These are phyloP conservation scores for Escovopsis weberi DNA, from an alignment of 2,329 filamentous ascomycete genomes.

Conservation along the genomic window DNA sequence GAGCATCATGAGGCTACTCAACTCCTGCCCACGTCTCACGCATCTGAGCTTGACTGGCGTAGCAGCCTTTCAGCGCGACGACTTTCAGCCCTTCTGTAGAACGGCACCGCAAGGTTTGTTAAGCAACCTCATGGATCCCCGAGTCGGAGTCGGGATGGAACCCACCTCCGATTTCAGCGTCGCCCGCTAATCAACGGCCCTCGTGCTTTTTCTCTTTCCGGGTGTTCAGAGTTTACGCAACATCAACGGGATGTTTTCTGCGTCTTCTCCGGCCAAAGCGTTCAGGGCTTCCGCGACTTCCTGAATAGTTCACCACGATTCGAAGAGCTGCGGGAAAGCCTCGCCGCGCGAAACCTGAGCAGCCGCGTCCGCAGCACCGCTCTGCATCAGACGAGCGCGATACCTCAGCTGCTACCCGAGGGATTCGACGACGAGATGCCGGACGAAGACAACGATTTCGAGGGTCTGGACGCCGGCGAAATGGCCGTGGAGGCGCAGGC, in stretches of 20 bases:
- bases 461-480: conserved; percentile 24
- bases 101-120: conserved; percentile 58
- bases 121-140: too few species aligned
- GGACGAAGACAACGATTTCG: conserved; percentile 31
- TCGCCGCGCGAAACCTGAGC: conserved; percentile 8
- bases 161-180: too few species aligned
- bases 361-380: conserved; percentile 6
- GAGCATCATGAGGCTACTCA: conserved; percentile 82
- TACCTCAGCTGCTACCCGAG: conserved; percentile 15
- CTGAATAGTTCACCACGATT: conserved; percentile 47
- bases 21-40: conserved; percentile 81
- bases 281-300: conserved; percentile 61
- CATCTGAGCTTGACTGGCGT: conserved; percentile 92
- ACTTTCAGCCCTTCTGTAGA: conserved; percentile 74
- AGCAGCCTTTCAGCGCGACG: conserved; percentile 72
- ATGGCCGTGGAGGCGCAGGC: conserved; percentile 21
- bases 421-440: conserved; percentile 28
- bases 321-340: conserved; percentile 25
- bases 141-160: too few species aligned
- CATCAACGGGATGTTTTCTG: conserved; percentile 94
- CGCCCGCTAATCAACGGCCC: conserved; percentile 11
- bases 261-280: conserved; percentile 84
- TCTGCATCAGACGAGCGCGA: conserved; percentile 6
- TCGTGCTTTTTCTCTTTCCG: too few species aligned
- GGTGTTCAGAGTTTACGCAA: conserved; percentile 68